Base-by-base conservation (phyloP, 352 stramenopile species). In the Pythium folliculosum region DNA sequence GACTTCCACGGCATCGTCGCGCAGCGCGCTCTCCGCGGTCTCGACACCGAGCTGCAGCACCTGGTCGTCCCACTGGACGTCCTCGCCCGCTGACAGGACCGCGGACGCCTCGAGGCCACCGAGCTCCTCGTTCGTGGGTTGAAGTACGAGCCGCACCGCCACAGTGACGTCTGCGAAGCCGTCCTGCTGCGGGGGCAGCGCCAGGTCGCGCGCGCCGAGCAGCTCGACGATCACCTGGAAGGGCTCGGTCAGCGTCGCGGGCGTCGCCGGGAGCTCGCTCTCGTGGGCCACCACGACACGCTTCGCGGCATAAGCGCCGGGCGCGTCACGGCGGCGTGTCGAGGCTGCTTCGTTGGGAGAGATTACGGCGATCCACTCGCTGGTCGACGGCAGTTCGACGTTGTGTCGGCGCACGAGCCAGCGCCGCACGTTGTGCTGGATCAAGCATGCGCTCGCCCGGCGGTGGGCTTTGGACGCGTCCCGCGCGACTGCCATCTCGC, bases 161-260 rank as follows among this genome's bases (percentile, higher is more conserved):
- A 54, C 52, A 3, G 25, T 2, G 2, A 72, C 37, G 8, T 53
- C 21, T 16, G 19, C 40, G 9, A 19, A 16, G 14, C 2, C 40
- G 37, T 55, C 21, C 6, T 35, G 9, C 19, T 45, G 57, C 21
- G 16, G 21, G 17, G 8, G 8, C 17, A 55, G 32, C 13, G 47
- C 25, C 7, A 72, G 53, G 52, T 72, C 65, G 1, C 65, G 58
- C 13, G 25, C 59, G 17, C 65, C 65, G 12, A 72, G 59, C 10
- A 72, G 59, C 52, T 72, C 65, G 19, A 66, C 25, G 19, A 67
- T 62, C 16, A 72, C 35, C 37, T 63, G 44, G 52, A 67, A 67
- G 6, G 65, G 37, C 19, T 52, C 58, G 0, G 37, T 52, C 48
- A 63, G 55, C 7, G 60, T 60, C 38, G 32, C 7, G 7, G 52